Percentiles rank a stretch among this genome's conserved stretches.
phyloP scores from a whole-genome alignment of 179 eudicot species.

The Corrigiola litoralis region DNA sequence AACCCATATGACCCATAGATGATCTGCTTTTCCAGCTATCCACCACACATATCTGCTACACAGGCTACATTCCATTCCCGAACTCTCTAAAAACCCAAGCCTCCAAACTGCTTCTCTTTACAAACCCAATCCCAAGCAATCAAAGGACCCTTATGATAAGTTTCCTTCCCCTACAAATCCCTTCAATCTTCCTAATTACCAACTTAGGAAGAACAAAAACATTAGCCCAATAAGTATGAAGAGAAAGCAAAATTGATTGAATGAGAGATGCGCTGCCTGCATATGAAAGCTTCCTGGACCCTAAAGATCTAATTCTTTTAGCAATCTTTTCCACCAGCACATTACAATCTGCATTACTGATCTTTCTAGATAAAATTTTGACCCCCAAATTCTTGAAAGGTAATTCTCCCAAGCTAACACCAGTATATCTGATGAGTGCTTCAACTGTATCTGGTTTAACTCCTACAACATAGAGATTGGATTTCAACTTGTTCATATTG shows the following conservation, averaged over 20 bases:
- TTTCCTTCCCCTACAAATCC: too few relatives aligned
- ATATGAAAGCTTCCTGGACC: not conserved
- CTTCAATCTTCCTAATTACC: not conserved
- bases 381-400: not conserved
- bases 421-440: not conserved
- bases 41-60: too few relatives aligned
- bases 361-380: not conserved
- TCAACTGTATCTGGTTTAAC: not conserved
- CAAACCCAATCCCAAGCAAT: too few relatives aligned
- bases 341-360: not conserved
- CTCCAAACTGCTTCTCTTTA: too few relatives aligned
- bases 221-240: not conserved
- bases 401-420: not conserved
- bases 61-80: too few relatives aligned
- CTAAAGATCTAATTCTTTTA: not conserved
- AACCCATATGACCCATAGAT: too few relatives aligned
- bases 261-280: not conserved
- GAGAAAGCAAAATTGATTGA: not conserved
- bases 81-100: too few relatives aligned
- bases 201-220: not conserved
- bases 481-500: not conserved
- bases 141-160: too few relatives aligned
- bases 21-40: too few relatives aligned
- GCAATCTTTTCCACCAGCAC: not conserved
- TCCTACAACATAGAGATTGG: not conserved